Evolutionary conservation across 2,329 filamentous ascomycete species (phyloP).

Genomic region (Clonostachys rosea): DNA sequence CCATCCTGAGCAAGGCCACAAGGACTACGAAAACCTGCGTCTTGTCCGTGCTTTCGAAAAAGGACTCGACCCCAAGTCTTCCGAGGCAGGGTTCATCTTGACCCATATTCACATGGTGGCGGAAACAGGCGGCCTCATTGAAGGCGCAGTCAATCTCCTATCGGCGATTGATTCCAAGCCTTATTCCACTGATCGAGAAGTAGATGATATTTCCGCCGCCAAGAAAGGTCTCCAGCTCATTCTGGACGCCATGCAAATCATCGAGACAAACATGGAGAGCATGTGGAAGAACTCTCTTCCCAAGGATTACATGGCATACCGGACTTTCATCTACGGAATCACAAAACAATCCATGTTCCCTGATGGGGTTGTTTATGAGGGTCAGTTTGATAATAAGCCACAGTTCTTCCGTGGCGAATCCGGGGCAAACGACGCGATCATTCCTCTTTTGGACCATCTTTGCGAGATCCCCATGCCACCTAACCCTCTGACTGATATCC

Average conservation of each 20-base stretch:
- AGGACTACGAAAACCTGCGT: slow-evolving; percentile 66
- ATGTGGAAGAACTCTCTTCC: slow-evolving; percentile 93
- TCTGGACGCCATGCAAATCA: slow-evolving; percentile 53
- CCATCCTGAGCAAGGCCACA: slow-evolving; percentile 44
- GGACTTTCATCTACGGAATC: slow-evolving; percentile 96
- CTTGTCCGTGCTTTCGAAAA: slow-evolving; percentile 89
- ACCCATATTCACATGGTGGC: slow-evolving; percentile 95
- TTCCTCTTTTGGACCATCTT: slow-evolving; percentile 85
- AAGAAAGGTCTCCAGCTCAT: slow-evolving; percentile 61
- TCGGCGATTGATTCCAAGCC: too few relatives aligned
- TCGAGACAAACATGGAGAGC: slow-evolving; percentile 77
- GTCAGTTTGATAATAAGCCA: slow-evolving; percentile 65
- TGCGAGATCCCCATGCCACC: slow-evolving; percentile 82
- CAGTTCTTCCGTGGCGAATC: slow-evolving; percentile 86
- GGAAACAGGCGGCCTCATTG: slow-evolving; percentile 74
- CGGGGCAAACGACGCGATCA: slow-evolving; percentile 92
- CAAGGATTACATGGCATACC: slow-evolving; percentile 79
- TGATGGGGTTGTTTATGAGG: slow-evolving; percentile 84
- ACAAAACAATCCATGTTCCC: slow-evolving; percentile 93
- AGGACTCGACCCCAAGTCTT: slow-evolving; percentile 80
- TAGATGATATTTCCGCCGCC: slow-evolving; percentile 33
- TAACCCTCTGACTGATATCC: slow-evolving; percentile 83
- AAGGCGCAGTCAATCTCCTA: slow-evolving; percentile 65
- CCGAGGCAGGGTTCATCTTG: slow-evolving; percentile 93
- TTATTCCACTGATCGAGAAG: not conserved